phyloP scores from a whole-genome alignment of 1,284 basidiomycete species.

The Serendipita sp. region DNA sequence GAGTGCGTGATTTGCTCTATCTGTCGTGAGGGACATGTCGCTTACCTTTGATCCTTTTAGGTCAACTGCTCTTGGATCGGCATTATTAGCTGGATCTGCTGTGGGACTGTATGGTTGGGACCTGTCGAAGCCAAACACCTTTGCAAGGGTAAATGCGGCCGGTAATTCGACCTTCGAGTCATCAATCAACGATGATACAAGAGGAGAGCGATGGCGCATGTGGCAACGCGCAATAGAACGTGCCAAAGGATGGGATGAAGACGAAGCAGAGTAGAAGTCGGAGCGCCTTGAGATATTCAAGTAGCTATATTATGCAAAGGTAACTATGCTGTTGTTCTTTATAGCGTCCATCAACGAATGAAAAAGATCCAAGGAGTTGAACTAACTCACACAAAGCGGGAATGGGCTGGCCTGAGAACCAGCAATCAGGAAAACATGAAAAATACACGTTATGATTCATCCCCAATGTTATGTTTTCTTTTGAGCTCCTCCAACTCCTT shows the following conservation, averaged over 20 bases:
- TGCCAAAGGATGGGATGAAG: conserved; percentile 64
- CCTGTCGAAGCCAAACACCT: conserved; percentile 67
- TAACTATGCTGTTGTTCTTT: too few relatives aligned
- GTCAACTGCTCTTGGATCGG: conserved; percentile 92
- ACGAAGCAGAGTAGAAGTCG: conserved; percentile 26
- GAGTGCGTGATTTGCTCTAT: conserved; percentile 44
- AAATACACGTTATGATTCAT: conserved; percentile 28
- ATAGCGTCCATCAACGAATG: too few relatives aligned
- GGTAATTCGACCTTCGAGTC: conserved; percentile 66
- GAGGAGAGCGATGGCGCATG: conserved; percentile 50
- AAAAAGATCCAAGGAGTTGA: too few relatives aligned
- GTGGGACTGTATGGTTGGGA: conserved; percentile 92
- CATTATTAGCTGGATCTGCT: conserved; percentile 85
- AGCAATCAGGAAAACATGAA: not conserved
- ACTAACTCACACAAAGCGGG: too few relatives aligned
- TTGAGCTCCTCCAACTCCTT: conserved; percentile 82
- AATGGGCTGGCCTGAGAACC: too few relatives aligned
- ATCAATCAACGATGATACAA: conserved; percentile 35
- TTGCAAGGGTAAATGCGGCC: conserved; percentile 80
- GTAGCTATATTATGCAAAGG: too few relatives aligned
- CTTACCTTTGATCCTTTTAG: conserved; percentile 25
- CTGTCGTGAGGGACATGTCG: conserved; percentile 3
- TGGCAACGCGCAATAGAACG: conserved; percentile 81
- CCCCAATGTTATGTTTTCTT: conserved; percentile 63
- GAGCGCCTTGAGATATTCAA: not conserved